Evolutionary conservation across 441 rosid species (phyloP), one percentile per base, ranked within the genome.

Genomic region (Croton setiger): DNA sequence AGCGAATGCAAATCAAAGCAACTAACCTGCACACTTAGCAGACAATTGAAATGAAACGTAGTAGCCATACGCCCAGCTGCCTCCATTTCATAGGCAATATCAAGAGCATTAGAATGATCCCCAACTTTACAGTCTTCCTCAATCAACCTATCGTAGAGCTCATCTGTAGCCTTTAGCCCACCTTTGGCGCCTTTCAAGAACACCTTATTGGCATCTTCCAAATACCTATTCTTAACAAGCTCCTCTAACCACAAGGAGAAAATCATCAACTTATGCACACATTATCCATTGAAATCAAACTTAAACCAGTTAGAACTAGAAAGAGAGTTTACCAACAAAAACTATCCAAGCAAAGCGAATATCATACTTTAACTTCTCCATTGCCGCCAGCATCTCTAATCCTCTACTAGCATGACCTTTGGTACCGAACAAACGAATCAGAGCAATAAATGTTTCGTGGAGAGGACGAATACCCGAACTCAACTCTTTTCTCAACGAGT

Each of bases 1-100:
- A 37, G 56, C 62, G 5, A 67, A n/a, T 45, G 69, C 43, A 23
- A 41, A 69, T 18, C 37, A 49, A 52, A 60, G 6, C 27, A 17
- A 72, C 84, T 76, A 66, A 94, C 99, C 89, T 94, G 99, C 39
- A 87, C 93, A 45, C 97, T 92, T 68, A 94, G 96, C 73, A 94
- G 96, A 75, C 93, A 88, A 74, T 94, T 94, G 80, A 91, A 94
- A 85, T 94, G 97, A 75, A 87, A 91, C 11, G 99, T 94, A 1
- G 97, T 94, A 1, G 97, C 99, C 86, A 85, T 82, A 51, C 97
- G 78, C 47, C 99, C 99, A 35, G 96, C 96, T 11, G 96, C 96
- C 75, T 94, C 99, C 99, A 94, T 94, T 77, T 90, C 97, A 51
- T 91, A 94, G 43, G 96, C 85, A 31, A 94, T 90, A n/a, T 94